These are phyloP conservation scores for Pulicaria dysenterica DNA, from an alignment of 129 eudicot genomes.

Conservation along the genomic window DNA sequence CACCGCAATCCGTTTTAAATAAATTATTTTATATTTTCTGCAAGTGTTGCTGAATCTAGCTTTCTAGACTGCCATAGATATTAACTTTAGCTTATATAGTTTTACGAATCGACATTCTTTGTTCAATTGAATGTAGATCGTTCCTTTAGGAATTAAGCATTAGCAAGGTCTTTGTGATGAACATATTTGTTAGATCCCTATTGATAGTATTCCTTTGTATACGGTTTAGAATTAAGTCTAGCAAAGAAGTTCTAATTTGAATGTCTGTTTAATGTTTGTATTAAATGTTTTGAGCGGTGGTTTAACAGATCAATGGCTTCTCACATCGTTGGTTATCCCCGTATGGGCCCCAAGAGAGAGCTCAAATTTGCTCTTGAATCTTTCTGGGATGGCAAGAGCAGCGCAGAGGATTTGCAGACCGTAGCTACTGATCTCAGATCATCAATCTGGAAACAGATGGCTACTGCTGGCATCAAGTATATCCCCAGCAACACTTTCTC, in stretches of 20 bases:
- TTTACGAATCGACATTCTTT: neutral
- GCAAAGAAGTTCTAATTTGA: neutral
- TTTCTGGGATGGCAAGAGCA: conserved; percentile 98
- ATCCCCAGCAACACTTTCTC: conserved; percentile 99
- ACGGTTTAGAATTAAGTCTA: neutral
- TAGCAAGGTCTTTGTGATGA: neutral
- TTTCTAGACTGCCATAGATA: neutral
- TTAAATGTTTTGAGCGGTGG: conserved; percentile 23
- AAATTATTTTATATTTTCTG: neutral
- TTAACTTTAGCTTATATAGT: neutral
- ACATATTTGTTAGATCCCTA: neutral
- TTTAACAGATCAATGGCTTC: conserved; percentile 82
- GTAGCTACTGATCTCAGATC: conserved; percentile 91
- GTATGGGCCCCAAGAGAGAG: conserved; percentile 99
- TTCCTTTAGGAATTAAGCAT: neutral
- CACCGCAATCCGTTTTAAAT: conserved; percentile 1
- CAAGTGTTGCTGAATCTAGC: neutral
- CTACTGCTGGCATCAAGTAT: conserved; percentile 87
- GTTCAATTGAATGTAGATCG: neutral
- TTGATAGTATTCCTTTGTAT: neutral
- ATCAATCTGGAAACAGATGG: conserved; percentile 98
- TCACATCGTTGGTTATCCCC: conserved; percentile 97
- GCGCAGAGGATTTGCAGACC: conserved; percentile 86
- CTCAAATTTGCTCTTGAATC: conserved; percentile 96
- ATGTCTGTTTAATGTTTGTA: neutral